Base-by-base conservation (phyloP, 345 rosid species). In the Aquilaria malaccensis region DNA sequence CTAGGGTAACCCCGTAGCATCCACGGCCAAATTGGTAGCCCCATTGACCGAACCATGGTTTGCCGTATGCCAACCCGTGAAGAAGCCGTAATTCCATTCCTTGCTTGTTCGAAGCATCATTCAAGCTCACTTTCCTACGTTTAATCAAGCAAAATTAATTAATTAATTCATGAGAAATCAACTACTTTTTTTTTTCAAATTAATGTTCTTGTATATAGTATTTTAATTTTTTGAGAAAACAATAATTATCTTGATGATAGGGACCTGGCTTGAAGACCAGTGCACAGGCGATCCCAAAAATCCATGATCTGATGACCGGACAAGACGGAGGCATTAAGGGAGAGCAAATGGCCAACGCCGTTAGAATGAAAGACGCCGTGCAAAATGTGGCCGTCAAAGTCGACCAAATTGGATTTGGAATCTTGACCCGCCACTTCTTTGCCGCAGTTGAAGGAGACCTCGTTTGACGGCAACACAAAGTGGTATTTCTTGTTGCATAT, bases 401-500 rank as follows among this genome's bases (percentile, higher is more conserved):
- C 83, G 65, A 75, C 66, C 6, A 86, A 73, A 66, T 74, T 82
- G 29, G 75, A 72, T 70, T 70, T 76, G 63, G 43, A 37, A 47
- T 46, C 6, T 7, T 60, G 43, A 37, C 4, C 43, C 7, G 43
- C 43, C 7, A 37, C 4, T 53, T 45, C 43, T 37, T 56, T 67
- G 60, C 75, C 79, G 60, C 65, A 62, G 76, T 60, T 75, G 67
- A 83, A 70, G 54, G 66, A 67, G 47, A 82, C 83, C 55, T 83
- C 87, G 70, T 78, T 88, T 15, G 89, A 81, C 0, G 96, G 96
- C 58, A 93, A 62, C 65, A 93, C 68, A 53, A 93, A 93, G 67
- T 93, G 98, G 65, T 89, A 93, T 85, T 84, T 93, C 80, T 85
- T 89, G 68, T 85, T 87, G 79, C 96, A 93, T 15, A 89, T 81